Conservation (phyloP, 2,329 filamentous ascomycete species). For the Microcera coccophila region DNA sequence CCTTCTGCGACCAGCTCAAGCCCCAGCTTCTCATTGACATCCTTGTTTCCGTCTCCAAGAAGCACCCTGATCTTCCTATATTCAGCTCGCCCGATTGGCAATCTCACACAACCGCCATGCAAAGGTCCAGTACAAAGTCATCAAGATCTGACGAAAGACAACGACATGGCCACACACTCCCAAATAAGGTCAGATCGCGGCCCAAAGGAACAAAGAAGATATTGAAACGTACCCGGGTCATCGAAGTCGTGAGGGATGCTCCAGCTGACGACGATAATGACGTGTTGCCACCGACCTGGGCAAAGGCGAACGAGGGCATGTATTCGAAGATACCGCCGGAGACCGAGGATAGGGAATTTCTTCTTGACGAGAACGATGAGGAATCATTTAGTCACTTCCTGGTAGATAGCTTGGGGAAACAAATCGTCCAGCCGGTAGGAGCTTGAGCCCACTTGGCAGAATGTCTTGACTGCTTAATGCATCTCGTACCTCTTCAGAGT, state of each 20-base stretch:
- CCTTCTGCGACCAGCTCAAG: constrained; percentile 39
- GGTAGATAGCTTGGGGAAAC: constrained; percentile 37
- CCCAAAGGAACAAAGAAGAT: constrained; percentile 33
- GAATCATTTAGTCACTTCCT: constrained; percentile 44
- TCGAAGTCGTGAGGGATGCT: constrained; percentile 25
- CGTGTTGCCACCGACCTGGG: constrained; percentile 39
- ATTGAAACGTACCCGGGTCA: constrained; percentile 27
- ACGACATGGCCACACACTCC: constrained; percentile 30
- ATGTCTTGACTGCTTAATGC: no score
- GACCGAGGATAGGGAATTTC: constrained; percentile 33
- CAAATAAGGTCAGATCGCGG: constrained; percentile 28
- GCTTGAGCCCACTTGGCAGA: no score
- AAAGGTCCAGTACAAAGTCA: not conserved
- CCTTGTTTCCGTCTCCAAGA: constrained; percentile 40
- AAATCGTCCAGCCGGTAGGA: constrained; percentile 31
- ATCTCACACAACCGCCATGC: constrained; percentile 13
- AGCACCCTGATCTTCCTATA: constrained; percentile 40
- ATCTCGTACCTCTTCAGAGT: no score
- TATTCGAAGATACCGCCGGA: constrained; percentile 38
- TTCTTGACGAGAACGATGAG: constrained; percentile 40
- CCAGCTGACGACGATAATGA: constrained; percentile 30
- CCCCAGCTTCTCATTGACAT: constrained; percentile 41
- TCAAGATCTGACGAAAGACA: constrained; percentile 19
- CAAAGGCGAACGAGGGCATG: constrained; percentile 37
- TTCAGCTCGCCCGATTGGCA: constrained; percentile 42